Percentiles rank a stretch among this genome's conserved stretches.
These are phyloP conservation scores for Discostella stelligeroides DNA, from an alignment of 108 stramenopile species.

Conservation along the genomic window DNA sequence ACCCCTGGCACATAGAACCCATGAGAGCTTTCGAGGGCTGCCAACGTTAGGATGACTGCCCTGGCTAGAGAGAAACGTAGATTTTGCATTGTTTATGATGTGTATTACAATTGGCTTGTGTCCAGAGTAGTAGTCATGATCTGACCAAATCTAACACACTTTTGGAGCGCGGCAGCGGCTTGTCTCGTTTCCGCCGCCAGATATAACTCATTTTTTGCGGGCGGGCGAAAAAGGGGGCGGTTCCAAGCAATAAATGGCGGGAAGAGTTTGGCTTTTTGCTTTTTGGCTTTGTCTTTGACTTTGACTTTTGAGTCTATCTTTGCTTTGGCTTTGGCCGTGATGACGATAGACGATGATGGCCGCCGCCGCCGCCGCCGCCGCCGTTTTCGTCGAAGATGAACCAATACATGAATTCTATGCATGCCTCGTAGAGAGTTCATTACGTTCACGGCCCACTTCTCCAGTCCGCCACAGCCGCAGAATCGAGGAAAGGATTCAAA, in stretches of 20 bases:
- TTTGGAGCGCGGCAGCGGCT: too few relatives aligned
- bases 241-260: too few relatives aligned
- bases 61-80: slow-evolving; percentile 32
- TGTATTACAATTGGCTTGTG: neutral
- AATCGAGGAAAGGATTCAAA: neutral
- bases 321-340: too few relatives aligned
- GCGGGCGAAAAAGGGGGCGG: too few relatives aligned
- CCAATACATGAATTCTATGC: slow-evolving; percentile 16
- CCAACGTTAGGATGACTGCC: slow-evolving; percentile 25
- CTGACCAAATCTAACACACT: too few relatives aligned
- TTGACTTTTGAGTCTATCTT: too few relatives aligned
- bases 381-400: slow-evolving; percentile 24
- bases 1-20: slow-evolving; percentile 92
- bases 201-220: too few relatives aligned
- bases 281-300: too few relatives aligned
- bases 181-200: too few relatives aligned
- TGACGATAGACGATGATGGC: neutral
- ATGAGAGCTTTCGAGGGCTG: slow-evolving; percentile 19
- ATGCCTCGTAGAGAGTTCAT: neutral
- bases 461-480: neutral
- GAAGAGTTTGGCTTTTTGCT: too few relatives aligned
- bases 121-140: too few relatives aligned
- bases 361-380: neutral
- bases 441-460: neutral
- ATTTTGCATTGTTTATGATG: slow-evolving; percentile 16